Evolutionary conservation across 1,284 basidiomycete genomes (phyloP), one percentile per base, ranked within the genome.

Genomic region (Meira nashicola): DNA sequence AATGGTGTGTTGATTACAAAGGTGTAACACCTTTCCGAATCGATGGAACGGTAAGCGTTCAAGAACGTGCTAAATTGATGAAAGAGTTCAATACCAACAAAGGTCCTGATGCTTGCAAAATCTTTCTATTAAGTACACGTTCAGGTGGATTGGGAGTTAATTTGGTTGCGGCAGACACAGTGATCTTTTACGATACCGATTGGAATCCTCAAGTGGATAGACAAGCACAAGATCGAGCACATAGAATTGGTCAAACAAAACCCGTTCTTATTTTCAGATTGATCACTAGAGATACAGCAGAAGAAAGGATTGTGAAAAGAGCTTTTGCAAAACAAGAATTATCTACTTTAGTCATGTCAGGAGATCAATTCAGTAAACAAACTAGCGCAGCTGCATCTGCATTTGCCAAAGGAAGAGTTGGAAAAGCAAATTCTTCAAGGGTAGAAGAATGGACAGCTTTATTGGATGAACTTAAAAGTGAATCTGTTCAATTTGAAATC

Each of bases 171-270:
- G 94, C 94, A 0, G 94, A 98, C 54, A 76, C 74, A 11, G 80
- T 80, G 49, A 71, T 78, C 55, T 75, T 80, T 53, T 96, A 92
- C 73, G 92, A 95, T 73, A 89, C 91, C 72, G 92, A 95, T 76
- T 94, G 92, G 92, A 96, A 92, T 73, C 93, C 93, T 0, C 73
- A 74, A 50, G 92, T 93, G 87, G 94, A 98, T 68, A 82, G 92
- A 4, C 93, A 98, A 79, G 94, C 94, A 0, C 91, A 94, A 78
- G 94, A 95, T 74, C 85, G 93, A 38, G 93, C 91, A 0, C 93
- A 97, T 79, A 86, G 93, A 7, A 97, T 97, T 60, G 93, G 93
- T 1, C 93, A 96, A 80, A 93, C 86, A 17, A 87, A 83, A 33
- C 72, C 75, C 12, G 68, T 71, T 9, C 63, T 78, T n/a, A 70